Base-by-base conservation (phyloP, 202 grass and related monocot genomes). In the Setaria viridis region DNA sequence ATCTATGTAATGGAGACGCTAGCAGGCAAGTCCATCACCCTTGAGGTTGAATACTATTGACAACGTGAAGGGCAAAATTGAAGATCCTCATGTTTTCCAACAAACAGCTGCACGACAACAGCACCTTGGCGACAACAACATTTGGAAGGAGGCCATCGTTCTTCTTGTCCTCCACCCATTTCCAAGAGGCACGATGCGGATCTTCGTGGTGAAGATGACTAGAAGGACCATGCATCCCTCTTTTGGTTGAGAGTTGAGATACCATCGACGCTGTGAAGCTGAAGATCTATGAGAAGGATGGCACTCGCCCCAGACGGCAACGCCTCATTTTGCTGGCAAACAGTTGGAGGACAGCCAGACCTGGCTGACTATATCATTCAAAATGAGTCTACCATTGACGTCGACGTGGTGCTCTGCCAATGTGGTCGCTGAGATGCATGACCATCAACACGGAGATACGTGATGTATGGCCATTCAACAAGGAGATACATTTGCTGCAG, bases 91-190 rank as follows among this genome's bases (percentile, higher is more conserved):
- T 51, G 12, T 51, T 51, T 64, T 29, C 4, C 29, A 34, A 64
- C 12, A 64, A 64, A 34, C 62, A 34, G 29, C 4, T 64, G 30
- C 29, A 64, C 7, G 62, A 34, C 29, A 64, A 15, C 1, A 2
- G 4, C 30, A 34, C 62, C 62, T 64, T 64, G 62, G 62, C 62
- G 62, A 64, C 62, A 29, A 15, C 11, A 34, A 64, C 62, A 64
- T 64, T 34, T 30, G 58, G 56, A 71, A 33, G 51, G 66, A 58
- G 6, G 70, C 79, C 51, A 82, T n/a, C 0, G 49, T 81, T 71
- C 66, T 82, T 9, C 76, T 78, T 6, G 59, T 79, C 76, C 41
- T 79, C 42, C 21, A 49, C n/a, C 70, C 11, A 9, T 51, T 7
- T 49, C 46, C 70, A 8, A 51, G 11, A 63, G 76, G 76, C 6